phyloP scores from a whole-genome alignment of 352 stramenopile genomes.

The Phytophthora boehmeriae region DNA sequence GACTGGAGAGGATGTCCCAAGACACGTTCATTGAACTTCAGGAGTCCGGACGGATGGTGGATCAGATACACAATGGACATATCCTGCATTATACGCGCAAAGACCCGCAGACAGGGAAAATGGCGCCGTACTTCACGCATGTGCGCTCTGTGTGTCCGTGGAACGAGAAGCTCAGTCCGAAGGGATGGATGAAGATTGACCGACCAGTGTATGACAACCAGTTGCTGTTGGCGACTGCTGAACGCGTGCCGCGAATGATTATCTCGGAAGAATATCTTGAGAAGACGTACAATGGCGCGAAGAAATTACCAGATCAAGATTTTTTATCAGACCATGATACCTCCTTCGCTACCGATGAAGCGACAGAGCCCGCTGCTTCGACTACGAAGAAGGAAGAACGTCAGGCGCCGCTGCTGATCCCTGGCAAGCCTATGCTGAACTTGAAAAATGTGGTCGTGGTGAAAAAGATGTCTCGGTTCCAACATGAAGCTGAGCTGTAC shows the following conservation, averaged over 20 bases:
- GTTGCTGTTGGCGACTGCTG: slow-evolving; percentile 82
- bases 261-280: slow-evolving; percentile 90
- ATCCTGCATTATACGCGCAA: slow-evolving; percentile 88
- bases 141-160: slow-evolving; percentile 90
- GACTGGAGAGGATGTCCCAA: slow-evolving; percentile 88
- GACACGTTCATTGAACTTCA: slow-evolving; percentile 89
- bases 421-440: slow-evolving; percentile 52
- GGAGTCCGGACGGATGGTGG: slow-evolving; percentile 83
- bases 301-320: slow-evolving; percentile 21
- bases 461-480: slow-evolving; percentile 89
- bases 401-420: slow-evolving; percentile 50
- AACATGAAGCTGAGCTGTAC: slow-evolving; percentile 85
- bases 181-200: slow-evolving; percentile 90
- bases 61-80: slow-evolving; percentile 91
- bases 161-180: slow-evolving; percentile 90
- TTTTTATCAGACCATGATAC: slow-evolving; percentile 13
- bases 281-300: slow-evolving; percentile 75
- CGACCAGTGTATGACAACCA: slow-evolving; percentile 91
- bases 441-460: slow-evolving; percentile 87
- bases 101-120: slow-evolving; percentile 70
- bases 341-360: slow-evolving; percentile 3
- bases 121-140: slow-evolving; percentile 88
- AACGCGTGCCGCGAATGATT: slow-evolving; percentile 88
- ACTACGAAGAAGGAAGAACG: slow-evolving; percentile 26
- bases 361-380: background rate